phyloP scores from a whole-genome alignment of 23 red algal genomes.

The Pyropia yezoensis region DNA sequence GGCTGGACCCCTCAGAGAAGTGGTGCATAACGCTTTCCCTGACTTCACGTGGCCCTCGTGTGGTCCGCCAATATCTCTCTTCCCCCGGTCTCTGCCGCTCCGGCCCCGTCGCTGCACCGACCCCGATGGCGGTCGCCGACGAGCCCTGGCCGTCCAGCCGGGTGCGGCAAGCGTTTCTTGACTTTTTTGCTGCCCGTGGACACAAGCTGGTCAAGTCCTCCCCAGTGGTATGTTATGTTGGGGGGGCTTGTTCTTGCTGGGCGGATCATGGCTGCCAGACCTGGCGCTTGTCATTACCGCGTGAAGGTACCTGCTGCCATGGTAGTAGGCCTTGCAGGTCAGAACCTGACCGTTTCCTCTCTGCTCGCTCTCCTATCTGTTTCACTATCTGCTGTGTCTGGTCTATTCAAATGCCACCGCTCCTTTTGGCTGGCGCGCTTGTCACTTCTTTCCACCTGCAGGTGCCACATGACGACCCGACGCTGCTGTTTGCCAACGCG shows the following conservation, averaged over 20 bases:
- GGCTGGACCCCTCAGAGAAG: too few species aligned
- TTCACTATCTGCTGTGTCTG: background rate
- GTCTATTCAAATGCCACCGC: background rate
- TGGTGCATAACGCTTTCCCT: too few species aligned
- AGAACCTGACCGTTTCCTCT: too few species aligned
- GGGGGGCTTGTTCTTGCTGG: too few species aligned
- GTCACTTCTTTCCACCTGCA: too few species aligned
- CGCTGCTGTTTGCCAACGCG: slow-evolving; percentile 93
- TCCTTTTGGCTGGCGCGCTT: too few species aligned
- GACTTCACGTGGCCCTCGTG: too few species aligned
- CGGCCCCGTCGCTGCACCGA: background rate
- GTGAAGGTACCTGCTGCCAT: too few species aligned
- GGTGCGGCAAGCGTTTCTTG: slow-evolving; percentile 69
- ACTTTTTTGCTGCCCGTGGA: slow-evolving; percentile 55
- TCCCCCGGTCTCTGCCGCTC: too few species aligned
- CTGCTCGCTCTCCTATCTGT: too few species aligned
- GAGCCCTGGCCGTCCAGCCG: slow-evolving; percentile 46
- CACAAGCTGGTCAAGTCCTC: slow-evolving; percentile 70
- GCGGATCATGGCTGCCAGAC: background rate
- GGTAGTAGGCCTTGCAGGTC: too few species aligned
- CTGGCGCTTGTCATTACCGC: background rate
- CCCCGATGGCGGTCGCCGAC: background rate
- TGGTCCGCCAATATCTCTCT: too few species aligned
- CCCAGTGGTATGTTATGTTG: slow-evolving; percentile 21
- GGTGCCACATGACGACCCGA: slow-evolving; percentile 93